Evolutionary conservation across 2,329 filamentous ascomycete genomes (phyloP).

Genomic region (Coniochaeta ligniaria): DNA sequence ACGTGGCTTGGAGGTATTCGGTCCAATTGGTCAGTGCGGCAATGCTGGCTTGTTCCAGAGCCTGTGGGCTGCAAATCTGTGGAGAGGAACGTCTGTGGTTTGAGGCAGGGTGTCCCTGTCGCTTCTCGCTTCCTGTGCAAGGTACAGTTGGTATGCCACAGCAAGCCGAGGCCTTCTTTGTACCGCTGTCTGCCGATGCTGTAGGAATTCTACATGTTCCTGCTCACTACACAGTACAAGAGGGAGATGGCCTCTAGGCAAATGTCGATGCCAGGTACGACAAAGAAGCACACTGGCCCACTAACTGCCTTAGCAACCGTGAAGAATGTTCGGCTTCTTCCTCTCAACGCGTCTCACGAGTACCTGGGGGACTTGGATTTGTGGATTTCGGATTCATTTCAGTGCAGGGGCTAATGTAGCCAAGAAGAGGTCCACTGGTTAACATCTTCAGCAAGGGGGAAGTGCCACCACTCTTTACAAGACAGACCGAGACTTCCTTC

Average conservation of each 20-base stretch:
- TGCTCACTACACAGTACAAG: not conserved
- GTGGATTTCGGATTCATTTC: not conserved
- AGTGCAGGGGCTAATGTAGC: not conserved
- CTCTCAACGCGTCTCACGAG: not conserved
- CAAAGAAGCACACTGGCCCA: not conserved
- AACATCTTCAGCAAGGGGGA: not conserved
- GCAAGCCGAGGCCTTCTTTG: not conserved
- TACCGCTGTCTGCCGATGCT: not conserved
- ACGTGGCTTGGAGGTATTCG: not conserved
- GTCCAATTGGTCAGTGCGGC: not conserved
- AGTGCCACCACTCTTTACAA: not conserved
- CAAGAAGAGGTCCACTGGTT: not conserved
- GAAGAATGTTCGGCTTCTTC: not conserved
- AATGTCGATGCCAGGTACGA: too few species aligned
- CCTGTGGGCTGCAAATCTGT: slow-evolving; percentile 1
- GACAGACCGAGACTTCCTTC: not conserved
- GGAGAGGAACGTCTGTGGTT: not conserved
- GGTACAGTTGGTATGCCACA: not conserved
- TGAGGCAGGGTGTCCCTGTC: not conserved
- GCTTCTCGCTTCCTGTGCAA: not conserved
- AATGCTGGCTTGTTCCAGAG: not conserved
- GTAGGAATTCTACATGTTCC: not conserved
- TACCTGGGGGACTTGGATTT: not conserved
- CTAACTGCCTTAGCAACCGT: not conserved
- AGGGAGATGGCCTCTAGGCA: too few species aligned